Evolutionary conservation across 208 protist genomes (phyloP), one percentile per base, ranked within the genome.

Genomic region (Leishmania guyanensis): DNA sequence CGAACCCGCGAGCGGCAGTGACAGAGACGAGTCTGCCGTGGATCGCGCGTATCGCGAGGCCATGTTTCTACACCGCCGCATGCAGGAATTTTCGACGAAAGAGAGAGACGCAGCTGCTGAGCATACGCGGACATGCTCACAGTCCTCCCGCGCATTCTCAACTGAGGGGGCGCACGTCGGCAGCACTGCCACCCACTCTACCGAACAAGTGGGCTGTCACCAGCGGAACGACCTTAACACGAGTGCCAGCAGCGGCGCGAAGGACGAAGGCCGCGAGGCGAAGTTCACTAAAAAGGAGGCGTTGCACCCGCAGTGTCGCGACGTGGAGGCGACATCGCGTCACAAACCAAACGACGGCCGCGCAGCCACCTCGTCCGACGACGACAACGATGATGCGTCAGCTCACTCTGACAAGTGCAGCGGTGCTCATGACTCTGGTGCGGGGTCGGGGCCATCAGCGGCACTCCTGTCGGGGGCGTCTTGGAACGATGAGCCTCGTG

Each of bases 41-140:
- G 73, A 79, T 5, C 77, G 72, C 33, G 83, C 77, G 48, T 79
- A 81, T 64, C 77, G 72, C 8, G 82, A 86, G 73, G 82, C 82
- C 3, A 17, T 82, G 71, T 86, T 82, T 48, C 71, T 84, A 1
- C 80, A 81, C 20, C 85, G 86, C 20, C 85, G 75, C 3, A 76
- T 85, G 75, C 65, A 81, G 62, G 65, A 83, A 2, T 26, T 75
- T 26, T 50, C 60, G 39, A 39, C 20, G 29, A 70, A 78, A 39
- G 29, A 43, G 50, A 20, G 22, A 17, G 39, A 68, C 20, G 0
- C 54, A 17, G 22, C 56, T 5, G 26, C 29, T n/a, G 46, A 33
- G 48, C 65, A 22, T 20, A n/a, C 36, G 65, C 65, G 36, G 36
- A 48, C 65, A 17, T n/a, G 29, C 65, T 43, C 33, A 14, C 64